A percentile compares a stretch with the other conserved stretches of the same genome.
Conservation (phyloP, 2,329 filamentous ascomycete species). For the Talaromyces islandicus region DNA sequence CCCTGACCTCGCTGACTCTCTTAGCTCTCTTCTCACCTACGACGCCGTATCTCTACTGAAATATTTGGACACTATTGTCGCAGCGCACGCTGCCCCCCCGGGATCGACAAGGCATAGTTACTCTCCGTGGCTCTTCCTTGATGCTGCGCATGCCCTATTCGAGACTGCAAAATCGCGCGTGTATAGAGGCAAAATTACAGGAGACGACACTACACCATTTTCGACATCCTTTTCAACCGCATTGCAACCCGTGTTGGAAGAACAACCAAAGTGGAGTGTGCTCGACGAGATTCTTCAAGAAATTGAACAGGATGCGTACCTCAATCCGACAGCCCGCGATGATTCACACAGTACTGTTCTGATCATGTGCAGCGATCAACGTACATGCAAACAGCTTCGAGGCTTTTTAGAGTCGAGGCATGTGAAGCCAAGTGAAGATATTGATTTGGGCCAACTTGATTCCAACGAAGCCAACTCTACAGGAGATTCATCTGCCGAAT, state of each 20-base stretch:
- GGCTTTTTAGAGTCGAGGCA: slow-evolving; percentile 93
- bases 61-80: slow-evolving; percentile 88
- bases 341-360: slow-evolving; percentile 88
- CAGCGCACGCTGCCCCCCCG: slow-evolving; percentile 80
- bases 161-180: slow-evolving; percentile 82
- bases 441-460: slow-evolving; percentile 13
- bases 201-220: slow-evolving; percentile 45
- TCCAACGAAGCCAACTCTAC: slow-evolving; percentile 40
- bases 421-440: slow-evolving; percentile 45
- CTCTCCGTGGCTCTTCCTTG: slow-evolving; percentile 92
- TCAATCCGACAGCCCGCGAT: slow-evolving; percentile 69
- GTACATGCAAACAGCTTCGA: slow-evolving; percentile 78
- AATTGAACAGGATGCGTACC: slow-evolving; percentile 84
- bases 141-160: slow-evolving; percentile 91
- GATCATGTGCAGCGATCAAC: slow-evolving; percentile 89
- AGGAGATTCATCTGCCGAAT: slow-evolving; percentile 63
- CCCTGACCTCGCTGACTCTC: slow-evolving; percentile 13
- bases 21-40: slow-evolving; percentile 65
- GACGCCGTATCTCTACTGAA: slow-evolving; percentile 89
- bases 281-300: slow-evolving; percentile 88
- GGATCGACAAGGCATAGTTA: slow-evolving; percentile 83
- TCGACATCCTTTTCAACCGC: slow-evolving; percentile 52
- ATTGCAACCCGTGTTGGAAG: slow-evolving; percentile 77
- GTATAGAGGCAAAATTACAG: slow-evolving; percentile 67
- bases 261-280: slow-evolving; percentile 88